These are phyloP conservation scores for Oehlia diaphana DNA, from an alignment of 192 early-diverging fungal species.

Conservation along the genomic window DNA sequence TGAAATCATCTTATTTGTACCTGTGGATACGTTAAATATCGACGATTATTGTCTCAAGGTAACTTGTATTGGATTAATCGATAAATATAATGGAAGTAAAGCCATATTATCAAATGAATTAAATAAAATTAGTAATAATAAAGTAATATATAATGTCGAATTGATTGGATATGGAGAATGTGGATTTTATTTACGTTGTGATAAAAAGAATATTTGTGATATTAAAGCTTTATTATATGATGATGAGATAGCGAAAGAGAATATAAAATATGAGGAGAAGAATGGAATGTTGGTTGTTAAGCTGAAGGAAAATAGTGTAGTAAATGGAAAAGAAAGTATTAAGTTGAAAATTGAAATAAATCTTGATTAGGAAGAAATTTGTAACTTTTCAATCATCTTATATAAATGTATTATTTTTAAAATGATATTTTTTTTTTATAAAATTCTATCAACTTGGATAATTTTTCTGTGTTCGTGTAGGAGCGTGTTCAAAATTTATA, in stretches of 20 bases:
- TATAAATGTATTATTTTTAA: too few species aligned
- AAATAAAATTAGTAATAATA: neutral
- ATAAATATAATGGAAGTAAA: slow-evolving; percentile 37
- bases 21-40: neutral
- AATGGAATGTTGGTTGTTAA: neutral
- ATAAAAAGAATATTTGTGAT: neutral
- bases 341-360: neutral
- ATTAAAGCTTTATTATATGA: neutral
- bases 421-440: too few species aligned
- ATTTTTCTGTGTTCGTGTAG: too few species aligned
- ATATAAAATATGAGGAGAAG: neutral
- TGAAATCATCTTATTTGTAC: slow-evolving; percentile 25
- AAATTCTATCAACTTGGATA: too few species aligned
- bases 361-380: neutral
- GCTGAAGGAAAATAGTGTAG: neutral
- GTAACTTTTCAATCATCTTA: too few species aligned
- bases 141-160: neutral
- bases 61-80: slow-evolving; percentile 33
- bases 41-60: neutral
- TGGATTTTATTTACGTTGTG: slow-evolving; percentile 8
- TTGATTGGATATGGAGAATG: slow-evolving; percentile 18
- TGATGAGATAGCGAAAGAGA: neutral
- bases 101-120: slow-evolving; percentile 17
- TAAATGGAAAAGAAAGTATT: neutral
- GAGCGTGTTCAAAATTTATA: too few species aligned